Evolutionary conservation across 1,284 basidiomycete species (phyloP), one percentile per base, ranked within the genome.

Genomic region (Cystobasidium slooffiae): DNA sequence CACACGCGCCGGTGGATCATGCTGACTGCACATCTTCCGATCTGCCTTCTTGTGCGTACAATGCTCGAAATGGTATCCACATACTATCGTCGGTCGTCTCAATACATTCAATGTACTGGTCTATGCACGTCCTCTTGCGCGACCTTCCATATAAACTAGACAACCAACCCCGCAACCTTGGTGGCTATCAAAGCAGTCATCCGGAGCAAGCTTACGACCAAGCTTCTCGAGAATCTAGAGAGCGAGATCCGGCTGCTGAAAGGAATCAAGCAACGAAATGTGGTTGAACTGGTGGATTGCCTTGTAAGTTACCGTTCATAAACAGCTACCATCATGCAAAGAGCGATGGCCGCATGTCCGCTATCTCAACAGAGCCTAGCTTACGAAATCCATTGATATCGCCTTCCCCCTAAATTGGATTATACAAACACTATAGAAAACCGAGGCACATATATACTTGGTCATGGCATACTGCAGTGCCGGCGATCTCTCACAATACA

Each of bases 381-480:
- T 43, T 43, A 41, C 44, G 31, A 66, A 51, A 39, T 24, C 51
- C 18, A 16, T 43, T 16, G 20, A 31, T 20, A 6, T 59, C 20
- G 44, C 9, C 41, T 41, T 44, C 61, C 43, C 43, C 49, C 24
- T 47, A 31, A 16, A 18, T 44, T 66, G 6, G 41, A 72, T 10
- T n/a, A 41, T 14, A 18, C 51, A 22, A 7, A 8, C 6, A 63
- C 18, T 20, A 12, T 80, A 95, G 93, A 92, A 94, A 81, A 93
- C 93, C 39, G 92, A 95, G 79, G 88, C 88, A 73, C 90, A 96
- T 82, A 97, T 99, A 81, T 97, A 97, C 84, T 89, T 99, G 72
- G 91, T 99, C 81, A 99, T 99, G 91, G 94, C 96, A 80, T 98
- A 89, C 83, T 98, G 96, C 83, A 89, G 94, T 0, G 94, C 94